Evolutionary conservation across 352 stramenopile species (phyloP).

Genomic region (Globisporangium ultimum): DNA sequence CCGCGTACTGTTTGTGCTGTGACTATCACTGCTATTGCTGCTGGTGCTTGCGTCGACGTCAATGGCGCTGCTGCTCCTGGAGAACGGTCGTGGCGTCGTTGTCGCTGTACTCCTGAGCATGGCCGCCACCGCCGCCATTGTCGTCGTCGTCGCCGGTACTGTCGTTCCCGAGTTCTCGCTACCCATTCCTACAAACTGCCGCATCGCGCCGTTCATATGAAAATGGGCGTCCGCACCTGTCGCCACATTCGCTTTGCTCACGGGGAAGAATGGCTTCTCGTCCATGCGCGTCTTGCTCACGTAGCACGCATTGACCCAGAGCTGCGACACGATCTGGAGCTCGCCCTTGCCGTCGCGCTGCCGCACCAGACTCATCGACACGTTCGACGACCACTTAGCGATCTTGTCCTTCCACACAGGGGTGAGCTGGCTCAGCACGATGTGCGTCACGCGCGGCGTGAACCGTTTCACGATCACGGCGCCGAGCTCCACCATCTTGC

Average conservation of each 20-base stretch:
- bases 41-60: not conserved
- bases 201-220: constrained; percentile 17
- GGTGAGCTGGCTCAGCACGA: constrained; percentile 74
- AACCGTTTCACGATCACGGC: constrained; percentile 68
- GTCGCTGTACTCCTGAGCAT: not conserved
- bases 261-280: constrained; percentile 72
- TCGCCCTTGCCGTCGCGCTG: constrained; percentile 28
- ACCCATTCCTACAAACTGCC: constrained; percentile 10
- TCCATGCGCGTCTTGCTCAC: constrained; percentile 66
- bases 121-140: not conserved
- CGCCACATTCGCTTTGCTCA: constrained; percentile 30
- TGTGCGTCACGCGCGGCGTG: constrained; percentile 64
- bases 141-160: not conserved
- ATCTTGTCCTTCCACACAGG: constrained; percentile 69
- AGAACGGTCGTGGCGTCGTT: not conserved
- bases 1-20: not conserved
- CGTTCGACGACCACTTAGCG: constrained; percentile 50
- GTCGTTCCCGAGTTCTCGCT: not conserved
- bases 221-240: constrained; percentile 4
- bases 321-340: constrained; percentile 74
- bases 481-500: constrained; percentile 63
- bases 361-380: constrained; percentile 15
- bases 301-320: constrained; percentile 83
- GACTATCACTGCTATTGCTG: not conserved
- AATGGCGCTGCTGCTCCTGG: not conserved